A percentile compares a stretch with the other conserved stretches of the same genome.
Conservation (phyloP, 2,329 filamentous ascomycete genomes). For the Capronia americana region DNA sequence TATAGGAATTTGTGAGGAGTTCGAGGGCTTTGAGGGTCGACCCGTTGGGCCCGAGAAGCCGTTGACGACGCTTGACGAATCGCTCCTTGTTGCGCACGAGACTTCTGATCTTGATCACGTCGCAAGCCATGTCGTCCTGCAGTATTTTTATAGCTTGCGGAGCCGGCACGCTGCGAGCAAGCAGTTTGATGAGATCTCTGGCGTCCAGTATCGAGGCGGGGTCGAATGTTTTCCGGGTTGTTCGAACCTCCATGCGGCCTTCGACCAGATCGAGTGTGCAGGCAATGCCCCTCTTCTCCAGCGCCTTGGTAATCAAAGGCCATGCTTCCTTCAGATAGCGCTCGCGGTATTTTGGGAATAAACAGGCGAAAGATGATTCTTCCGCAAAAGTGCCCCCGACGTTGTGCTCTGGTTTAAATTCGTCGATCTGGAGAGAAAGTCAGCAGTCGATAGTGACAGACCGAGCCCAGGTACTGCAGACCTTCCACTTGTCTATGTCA, state of each 20-base stretch:
- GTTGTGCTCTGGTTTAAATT: constrained; percentile 87
- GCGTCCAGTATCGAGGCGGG: constrained; percentile 93
- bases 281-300: constrained; percentile 86
- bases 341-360: constrained; percentile 98
- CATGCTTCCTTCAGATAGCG: constrained; percentile 90
- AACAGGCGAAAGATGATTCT: constrained; percentile 81
- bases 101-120: constrained; percentile 94
- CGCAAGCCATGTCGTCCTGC: constrained; percentile 87
- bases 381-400: constrained; percentile 83
- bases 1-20: constrained; percentile 87
- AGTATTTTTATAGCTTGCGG: constrained; percentile 83
- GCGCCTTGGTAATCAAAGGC: constrained; percentile 84
- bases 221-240: constrained; percentile 88
- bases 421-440: constrained; percentile 65
- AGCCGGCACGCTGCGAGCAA: constrained; percentile 88
- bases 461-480: constrained; percentile 42
- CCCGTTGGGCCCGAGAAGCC: constrained; percentile 88
- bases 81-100: constrained; percentile 92
- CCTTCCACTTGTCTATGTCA: constrained; percentile 97
- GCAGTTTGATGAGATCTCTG: constrained; percentile 89
- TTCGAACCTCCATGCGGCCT: constrained; percentile 95
- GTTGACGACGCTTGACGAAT: constrained; percentile 91
- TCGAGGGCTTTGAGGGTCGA: constrained; percentile 94
- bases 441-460: not conserved
- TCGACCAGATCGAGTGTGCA: constrained; percentile 94